Conservation (phyloP, 2,329 filamentous ascomycete genomes). For the Aspergillus sp. region DNA sequence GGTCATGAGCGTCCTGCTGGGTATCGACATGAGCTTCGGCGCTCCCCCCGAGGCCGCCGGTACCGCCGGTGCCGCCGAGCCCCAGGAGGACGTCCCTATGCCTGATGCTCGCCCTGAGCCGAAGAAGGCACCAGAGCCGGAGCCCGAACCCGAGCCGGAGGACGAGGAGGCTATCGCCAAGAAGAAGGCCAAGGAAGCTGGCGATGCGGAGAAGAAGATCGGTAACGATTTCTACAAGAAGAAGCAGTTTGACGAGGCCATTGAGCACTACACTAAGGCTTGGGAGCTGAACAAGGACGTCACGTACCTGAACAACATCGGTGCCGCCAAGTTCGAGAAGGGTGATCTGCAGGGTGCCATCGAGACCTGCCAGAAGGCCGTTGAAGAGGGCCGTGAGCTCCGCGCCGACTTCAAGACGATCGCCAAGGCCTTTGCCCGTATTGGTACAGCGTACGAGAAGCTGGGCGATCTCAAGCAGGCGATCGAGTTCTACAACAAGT, state of each 20-base stretch:
- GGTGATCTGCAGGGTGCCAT: conserved; percentile 87
- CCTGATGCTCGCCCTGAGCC: conserved; percentile 60
- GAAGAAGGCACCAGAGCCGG: conserved; percentile 60
- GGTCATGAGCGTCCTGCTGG: conserved; percentile 89
- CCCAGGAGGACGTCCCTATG: conserved; percentile 75
- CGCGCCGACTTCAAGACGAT: conserved; percentile 98
- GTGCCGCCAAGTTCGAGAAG: conserved; percentile 93
- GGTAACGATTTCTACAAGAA: conserved; percentile 98
- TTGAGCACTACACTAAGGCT: conserved; percentile 89
- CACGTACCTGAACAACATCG: conserved; percentile 94
- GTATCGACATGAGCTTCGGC: conserved; percentile 82
- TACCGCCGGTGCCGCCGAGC: conserved; percentile 46
- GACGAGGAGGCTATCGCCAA: conserved; percentile 82
- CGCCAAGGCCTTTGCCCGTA: conserved; percentile 95
- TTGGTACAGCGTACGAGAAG: conserved; percentile 92
- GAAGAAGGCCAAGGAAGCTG: conserved; percentile 86
- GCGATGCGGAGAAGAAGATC: conserved; percentile 89
- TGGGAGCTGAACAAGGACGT: conserved; percentile 97
- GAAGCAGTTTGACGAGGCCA: conserved; percentile 90
- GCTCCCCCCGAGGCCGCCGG: conserved; percentile 48
- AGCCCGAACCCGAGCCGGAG: conserved; percentile 64
- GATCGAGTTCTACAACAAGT: conserved; percentile 86
- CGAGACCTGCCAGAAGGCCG: conserved; percentile 79
- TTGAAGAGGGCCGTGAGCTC: conserved; percentile 83
- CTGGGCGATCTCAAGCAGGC: conserved; percentile 74